phyloP scores from a whole-genome alignment of 75 land plant genomes.

The Pinus tabuliformis region DNA sequence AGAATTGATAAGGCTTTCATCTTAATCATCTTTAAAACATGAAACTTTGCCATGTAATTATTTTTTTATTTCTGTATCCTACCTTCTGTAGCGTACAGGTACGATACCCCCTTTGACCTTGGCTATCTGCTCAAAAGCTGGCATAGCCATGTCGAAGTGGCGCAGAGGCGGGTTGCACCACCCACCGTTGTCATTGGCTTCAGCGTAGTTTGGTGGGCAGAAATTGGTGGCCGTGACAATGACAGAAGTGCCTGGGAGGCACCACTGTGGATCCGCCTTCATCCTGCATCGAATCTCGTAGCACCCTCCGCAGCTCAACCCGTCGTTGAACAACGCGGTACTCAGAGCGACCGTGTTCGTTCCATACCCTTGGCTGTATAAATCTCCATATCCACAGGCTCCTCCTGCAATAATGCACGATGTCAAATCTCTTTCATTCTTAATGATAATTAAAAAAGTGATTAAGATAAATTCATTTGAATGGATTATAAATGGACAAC shows the following conservation, averaged over 20 bases:
- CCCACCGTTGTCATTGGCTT: conserved; percentile 53
- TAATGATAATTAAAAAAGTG: no score
- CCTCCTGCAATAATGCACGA: conserved; percentile 22
- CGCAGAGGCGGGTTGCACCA: conserved; percentile 54
- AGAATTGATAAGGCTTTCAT: no score
- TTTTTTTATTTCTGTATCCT: background rate
- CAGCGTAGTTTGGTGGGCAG: conserved; percentile 71
- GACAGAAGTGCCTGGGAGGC: conserved; percentile 50
- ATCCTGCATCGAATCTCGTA: conserved; percentile 57
- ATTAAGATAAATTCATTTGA: no score
- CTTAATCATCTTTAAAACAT: no score
- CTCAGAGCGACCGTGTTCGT: conserved; percentile 64
- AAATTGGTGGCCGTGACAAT: conserved; percentile 78
- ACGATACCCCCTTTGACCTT: conserved; percentile 64
- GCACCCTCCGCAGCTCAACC: conserved; percentile 67
- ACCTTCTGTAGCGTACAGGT: conserved; percentile 77
- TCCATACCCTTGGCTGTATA: conserved; percentile 63
- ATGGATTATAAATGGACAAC: no score
- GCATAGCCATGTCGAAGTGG: conserved; percentile 58
- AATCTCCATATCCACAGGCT: conserved; percentile 48
- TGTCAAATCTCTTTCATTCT: no score
- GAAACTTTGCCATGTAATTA: background rate
- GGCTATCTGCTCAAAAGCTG: conserved; percentile 45
- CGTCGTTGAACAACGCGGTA: conserved; percentile 55
- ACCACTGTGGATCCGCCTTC: conserved; percentile 33